These are phyloP conservation scores for Alternaria angustiovoidea DNA, from an alignment of 2,329 filamentous ascomycete species.

Conservation along the genomic window DNA sequence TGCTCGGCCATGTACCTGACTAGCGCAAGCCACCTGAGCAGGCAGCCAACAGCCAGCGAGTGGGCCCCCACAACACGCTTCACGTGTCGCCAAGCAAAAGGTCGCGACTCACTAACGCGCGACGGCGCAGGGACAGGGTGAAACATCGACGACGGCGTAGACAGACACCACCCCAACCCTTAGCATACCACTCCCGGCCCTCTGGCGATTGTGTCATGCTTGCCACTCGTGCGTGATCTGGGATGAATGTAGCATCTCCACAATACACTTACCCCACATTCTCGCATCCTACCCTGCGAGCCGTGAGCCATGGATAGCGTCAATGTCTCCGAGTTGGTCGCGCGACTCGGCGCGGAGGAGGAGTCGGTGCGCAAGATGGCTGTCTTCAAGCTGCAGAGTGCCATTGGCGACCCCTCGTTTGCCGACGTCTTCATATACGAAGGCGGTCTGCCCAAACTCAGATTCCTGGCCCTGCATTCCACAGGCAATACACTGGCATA, in stretches of 20 bases:
- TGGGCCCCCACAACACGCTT: constrained; percentile 30
- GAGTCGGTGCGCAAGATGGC: constrained; percentile 98
- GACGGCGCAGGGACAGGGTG: constrained; percentile 17
- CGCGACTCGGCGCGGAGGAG: constrained; percentile 69
- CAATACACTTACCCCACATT: constrained; percentile 21
- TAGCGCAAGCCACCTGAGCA: constrained; percentile 22
- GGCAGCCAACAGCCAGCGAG: constrained; percentile 13
- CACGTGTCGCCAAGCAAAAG: constrained; percentile 34
- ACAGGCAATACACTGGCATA: constrained; percentile 96
- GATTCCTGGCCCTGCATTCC: constrained; percentile 82
- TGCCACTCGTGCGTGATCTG: constrained; percentile 17
- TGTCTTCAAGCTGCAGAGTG: constrained; percentile 95
- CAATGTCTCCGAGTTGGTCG: constrained; percentile 66
- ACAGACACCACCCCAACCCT: constrained; percentile 8
- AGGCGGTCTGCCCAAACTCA: constrained; percentile 81
- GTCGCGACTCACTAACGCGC: constrained; percentile 25
- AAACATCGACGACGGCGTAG: constrained; percentile 6
- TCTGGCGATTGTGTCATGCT: constrained; percentile 10
- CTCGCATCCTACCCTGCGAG: constrained; percentile 13
- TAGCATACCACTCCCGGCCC: constrained; percentile 11
- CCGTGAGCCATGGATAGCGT: constrained; percentile 59
- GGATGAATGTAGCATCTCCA: constrained; percentile 20
- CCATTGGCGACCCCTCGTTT: constrained; percentile 95
- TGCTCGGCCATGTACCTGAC: constrained; percentile 16
- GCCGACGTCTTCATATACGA: constrained; percentile 95